Evolutionary conservation across 2,329 filamentous ascomycete genomes (phyloP).

Genomic region (Talaromyces islandicus): DNA sequence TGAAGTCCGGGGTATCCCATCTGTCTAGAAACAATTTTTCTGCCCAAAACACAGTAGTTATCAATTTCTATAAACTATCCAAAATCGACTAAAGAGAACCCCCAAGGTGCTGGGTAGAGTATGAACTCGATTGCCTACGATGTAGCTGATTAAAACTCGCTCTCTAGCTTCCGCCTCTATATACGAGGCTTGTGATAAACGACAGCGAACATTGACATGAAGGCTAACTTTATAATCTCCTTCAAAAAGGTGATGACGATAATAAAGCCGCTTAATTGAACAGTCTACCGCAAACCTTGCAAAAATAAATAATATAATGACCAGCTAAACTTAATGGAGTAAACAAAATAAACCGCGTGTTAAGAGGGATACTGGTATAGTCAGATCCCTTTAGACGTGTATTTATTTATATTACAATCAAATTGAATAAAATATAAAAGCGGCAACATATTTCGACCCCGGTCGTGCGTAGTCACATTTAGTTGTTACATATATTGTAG

Average conservation of each 20-base stretch:
- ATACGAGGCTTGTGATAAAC: background rate
- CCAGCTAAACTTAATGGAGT: background rate
- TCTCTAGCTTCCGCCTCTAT: background rate
- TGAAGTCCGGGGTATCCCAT: background rate
- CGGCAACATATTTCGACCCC: too few species aligned
- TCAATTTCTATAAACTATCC: background rate
- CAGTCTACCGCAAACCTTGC: too few species aligned
- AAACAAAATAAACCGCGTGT: background rate
- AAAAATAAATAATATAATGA: too few species aligned
- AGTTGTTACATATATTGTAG: too few species aligned
- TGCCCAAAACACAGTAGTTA: background rate
- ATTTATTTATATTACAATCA: background rate
- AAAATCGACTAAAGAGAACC: background rate
- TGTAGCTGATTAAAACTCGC: too few species aligned
- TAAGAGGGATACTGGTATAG: background rate
- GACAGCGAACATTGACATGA: background rate
- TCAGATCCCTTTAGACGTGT: background rate
- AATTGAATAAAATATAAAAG: too few species aligned
- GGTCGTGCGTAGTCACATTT: too few species aligned
- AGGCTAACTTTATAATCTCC: too few species aligned
- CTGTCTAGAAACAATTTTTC: background rate
- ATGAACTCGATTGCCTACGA: too few species aligned
- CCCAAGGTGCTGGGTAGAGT: too few species aligned
- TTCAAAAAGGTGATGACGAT: too few species aligned
- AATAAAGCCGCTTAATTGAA: too few species aligned